Evolutionary conservation across 2,329 filamentous ascomycete species (phyloP).

Genomic region (Pyricularia grisea): DNA sequence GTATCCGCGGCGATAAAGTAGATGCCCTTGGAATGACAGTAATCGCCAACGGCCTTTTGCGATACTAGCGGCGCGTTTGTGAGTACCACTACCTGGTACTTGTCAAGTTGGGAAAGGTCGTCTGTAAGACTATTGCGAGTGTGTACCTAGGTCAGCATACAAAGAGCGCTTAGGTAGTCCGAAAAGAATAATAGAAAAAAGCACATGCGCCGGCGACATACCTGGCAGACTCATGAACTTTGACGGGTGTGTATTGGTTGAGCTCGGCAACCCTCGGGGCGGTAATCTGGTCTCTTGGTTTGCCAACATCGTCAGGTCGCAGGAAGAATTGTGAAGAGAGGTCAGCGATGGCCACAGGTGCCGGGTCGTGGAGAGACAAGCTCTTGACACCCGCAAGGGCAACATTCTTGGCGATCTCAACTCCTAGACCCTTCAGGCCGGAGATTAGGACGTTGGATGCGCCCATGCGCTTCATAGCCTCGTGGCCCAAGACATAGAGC

Average conservation of each 20-base stretch:
- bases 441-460: constrained; percentile 90
- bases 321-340: constrained; percentile 98
- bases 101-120: constrained; percentile 73
- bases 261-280: constrained; percentile 86
- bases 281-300: constrained; percentile 79
- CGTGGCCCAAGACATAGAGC: constrained; percentile 61
- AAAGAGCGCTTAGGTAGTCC: not conserved
- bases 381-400: constrained; percentile 97
- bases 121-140: constrained; percentile 52
- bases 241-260: constrained; percentile 91
- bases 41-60: constrained; percentile 80
- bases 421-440: constrained; percentile 86
- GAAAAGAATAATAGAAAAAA: not conserved
- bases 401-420: constrained; percentile 98
- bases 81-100: constrained; percentile 86
- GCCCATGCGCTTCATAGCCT: constrained; percentile 98
- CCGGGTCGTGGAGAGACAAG: constrained; percentile 84
- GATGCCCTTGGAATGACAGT: constrained; percentile 89
- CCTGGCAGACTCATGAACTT: constrained; percentile 55
- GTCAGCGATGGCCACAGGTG: constrained; percentile 73
- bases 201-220: constrained; percentile 19
- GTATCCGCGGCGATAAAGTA: constrained; percentile 83
- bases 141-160: constrained; percentile 13
- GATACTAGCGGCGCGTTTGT: constrained; percentile 74
- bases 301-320: constrained; percentile 77